Percentiles rank a stretch among this genome's conserved stretches.
These are phyloP conservation scores for Alternaria triticina DNA, from an alignment of 2,329 filamentous ascomycete species.

Conservation along the genomic window DNA sequence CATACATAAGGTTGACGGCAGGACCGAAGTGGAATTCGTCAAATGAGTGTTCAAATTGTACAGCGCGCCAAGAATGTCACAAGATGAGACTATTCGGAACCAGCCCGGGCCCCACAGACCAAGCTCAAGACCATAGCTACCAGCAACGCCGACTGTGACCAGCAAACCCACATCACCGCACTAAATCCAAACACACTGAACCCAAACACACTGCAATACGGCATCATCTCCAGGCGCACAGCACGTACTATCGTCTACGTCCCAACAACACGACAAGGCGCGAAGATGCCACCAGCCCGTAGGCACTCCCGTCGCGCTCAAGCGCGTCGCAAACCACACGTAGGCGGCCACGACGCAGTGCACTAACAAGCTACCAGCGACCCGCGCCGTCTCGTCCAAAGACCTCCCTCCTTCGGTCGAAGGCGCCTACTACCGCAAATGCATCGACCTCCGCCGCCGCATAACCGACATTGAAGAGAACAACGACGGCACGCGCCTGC, in stretches of 20 bases:
- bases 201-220: neutral
- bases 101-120: slow-evolving; percentile 18
- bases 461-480: slow-evolving; percentile 90
- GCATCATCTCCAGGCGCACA: neutral
- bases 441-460: slow-evolving; percentile 89
- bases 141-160: slow-evolving; percentile 3
- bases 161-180: slow-evolving; percentile 6
- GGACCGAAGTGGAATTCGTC: neutral
- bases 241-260: neutral
- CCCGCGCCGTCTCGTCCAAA: slow-evolving; percentile 43
- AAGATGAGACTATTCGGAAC: slow-evolving; percentile 19
- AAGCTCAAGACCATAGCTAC: slow-evolving; percentile 20
- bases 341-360: neutral
- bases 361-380: slow-evolving; percentile 23
- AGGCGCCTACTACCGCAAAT: slow-evolving; percentile 95
- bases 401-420: slow-evolving; percentile 85
- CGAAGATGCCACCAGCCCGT: slow-evolving; percentile 33
- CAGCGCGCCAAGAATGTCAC: neutral
- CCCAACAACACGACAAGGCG: neutral
- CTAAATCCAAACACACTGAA: neutral
- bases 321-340: slow-evolving; percentile 6
- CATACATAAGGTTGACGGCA: neutral
- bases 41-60: neutral
- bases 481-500: slow-evolving; percentile 82
- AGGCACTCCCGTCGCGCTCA: slow-evolving; percentile 3